Evolutionary conservation across 139 green algal genomes (phyloP).

Genomic region (Microglena sp.): DNA sequence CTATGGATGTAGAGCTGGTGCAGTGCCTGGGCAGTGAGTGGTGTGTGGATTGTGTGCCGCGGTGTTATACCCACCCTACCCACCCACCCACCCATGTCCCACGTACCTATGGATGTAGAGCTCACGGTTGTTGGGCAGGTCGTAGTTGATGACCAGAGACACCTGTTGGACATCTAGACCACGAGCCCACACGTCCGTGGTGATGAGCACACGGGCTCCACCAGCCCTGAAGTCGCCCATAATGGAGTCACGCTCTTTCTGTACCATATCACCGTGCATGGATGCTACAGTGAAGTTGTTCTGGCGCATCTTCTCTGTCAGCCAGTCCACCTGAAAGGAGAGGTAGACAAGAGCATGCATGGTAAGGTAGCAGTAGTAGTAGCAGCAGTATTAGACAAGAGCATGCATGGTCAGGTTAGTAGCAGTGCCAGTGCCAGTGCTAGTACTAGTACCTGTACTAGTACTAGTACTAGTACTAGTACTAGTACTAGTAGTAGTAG

Average conservation of each 20-base stretch:
- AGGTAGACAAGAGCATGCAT: too few relatives aligned
- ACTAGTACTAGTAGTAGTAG: too few relatives aligned
- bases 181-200: constrained; percentile 96
- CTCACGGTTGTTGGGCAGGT: constrained; percentile 96
- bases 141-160: constrained; percentile 99
- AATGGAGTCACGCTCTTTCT: constrained; percentile 97
- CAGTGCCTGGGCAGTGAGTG: too few relatives aligned
- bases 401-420: too few relatives aligned
- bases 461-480: too few relatives aligned
- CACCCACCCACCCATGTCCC: not conserved
- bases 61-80: too few relatives aligned
- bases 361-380: too few relatives aligned
- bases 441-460: too few relatives aligned
- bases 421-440: too few relatives aligned
- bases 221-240: constrained; percentile 90
- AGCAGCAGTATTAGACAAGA: too few relatives aligned
- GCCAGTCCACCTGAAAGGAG: constrained; percentile 78
- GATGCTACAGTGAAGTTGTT: constrained; percentile 97
- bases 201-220: constrained; percentile 89
- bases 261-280: constrained; percentile 99
- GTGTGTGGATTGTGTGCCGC: too few relatives aligned
- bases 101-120: constrained; percentile 87
- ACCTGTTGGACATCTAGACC: constrained; percentile 98
- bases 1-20: too few relatives aligned
- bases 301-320: constrained; percentile 92